Evolutionary conservation across 495 filamentous ascomycete genomes (phyloP).

Genomic region (Cercophora newfieldiana): DNA sequence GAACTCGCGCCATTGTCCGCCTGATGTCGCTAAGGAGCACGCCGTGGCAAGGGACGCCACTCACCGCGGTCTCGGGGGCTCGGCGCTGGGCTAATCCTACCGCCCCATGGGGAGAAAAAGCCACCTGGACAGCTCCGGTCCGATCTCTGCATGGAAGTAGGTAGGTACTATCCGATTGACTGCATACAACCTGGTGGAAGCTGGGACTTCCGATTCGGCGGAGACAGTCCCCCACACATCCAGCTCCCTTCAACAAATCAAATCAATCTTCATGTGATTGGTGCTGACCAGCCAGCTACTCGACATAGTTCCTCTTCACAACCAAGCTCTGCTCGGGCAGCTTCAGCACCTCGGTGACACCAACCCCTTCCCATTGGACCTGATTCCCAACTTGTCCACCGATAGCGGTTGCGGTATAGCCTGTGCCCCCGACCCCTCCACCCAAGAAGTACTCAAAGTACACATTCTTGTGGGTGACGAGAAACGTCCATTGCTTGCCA

Average conservation of each 20-base stretch:
- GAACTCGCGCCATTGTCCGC: too few relatives aligned
- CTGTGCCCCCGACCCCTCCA: constrained; percentile 10
- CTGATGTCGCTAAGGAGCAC: too few relatives aligned
- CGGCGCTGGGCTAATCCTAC: too few relatives aligned
- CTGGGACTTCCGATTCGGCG: not conserved
- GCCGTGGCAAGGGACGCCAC: too few relatives aligned
- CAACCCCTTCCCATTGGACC: constrained; percentile 5
- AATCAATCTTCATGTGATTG: not conserved
- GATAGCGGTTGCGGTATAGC: constrained; percentile 6
- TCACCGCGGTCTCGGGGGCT: too few relatives aligned
- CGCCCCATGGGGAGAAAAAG: too few relatives aligned
- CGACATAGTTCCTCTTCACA: constrained; percentile 14
- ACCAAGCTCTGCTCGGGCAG: constrained; percentile 15
- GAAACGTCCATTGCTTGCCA: constrained; percentile 15
- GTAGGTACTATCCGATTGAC: too few relatives aligned
- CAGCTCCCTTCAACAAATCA: not conserved
- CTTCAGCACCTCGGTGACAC: constrained; percentile 11
- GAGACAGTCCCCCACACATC: too few relatives aligned
- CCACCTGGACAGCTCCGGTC: not conserved
- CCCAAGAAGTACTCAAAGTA: constrained; percentile 18
- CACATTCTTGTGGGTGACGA: constrained; percentile 8
- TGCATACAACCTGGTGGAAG: too few relatives aligned
- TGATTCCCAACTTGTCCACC: constrained; percentile 15
- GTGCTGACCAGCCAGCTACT: not conserved
- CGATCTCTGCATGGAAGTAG: not conserved